Percentiles rank a stretch among this genome's conserved stretches.
Evolutionary conservation across 192 early-diverging fungal species (phyloP).

Genomic region (Gaertneriomyces sp.): DNA sequence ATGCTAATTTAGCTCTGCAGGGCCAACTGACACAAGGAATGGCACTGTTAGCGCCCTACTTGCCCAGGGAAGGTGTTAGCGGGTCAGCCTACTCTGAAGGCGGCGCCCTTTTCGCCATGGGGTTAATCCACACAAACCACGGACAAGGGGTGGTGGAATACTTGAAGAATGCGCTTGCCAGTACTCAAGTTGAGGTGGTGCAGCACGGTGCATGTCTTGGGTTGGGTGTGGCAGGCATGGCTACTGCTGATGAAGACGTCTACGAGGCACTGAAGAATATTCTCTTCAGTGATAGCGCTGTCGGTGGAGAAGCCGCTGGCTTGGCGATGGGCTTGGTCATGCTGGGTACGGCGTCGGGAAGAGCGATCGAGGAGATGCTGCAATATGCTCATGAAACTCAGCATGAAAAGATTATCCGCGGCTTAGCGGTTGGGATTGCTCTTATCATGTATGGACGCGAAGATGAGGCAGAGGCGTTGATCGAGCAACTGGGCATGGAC

Average conservation of each 20-base stretch:
- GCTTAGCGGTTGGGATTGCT: conserved; percentile 88
- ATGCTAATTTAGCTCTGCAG: conserved; percentile 23
- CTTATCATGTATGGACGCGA: conserved; percentile 97
- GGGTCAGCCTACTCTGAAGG: conserved; percentile 91
- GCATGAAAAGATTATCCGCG: conserved; percentile 99
- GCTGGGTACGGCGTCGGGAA: conserved; percentile 82
- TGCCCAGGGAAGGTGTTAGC: conserved; percentile 86
- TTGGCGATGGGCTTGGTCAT: conserved; percentile 95
- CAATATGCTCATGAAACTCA: conserved; percentile 97
- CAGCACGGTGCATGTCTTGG: conserved; percentile 97
- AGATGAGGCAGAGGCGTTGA: conserved; percentile 87
- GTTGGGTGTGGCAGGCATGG: conserved; percentile 95
- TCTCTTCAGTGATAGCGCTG: conserved; percentile 89
- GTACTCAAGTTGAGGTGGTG: conserved; percentile 79
- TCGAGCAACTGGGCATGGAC: conserved; percentile 79
- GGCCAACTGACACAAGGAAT: conserved; percentile 88
- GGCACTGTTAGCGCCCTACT: conserved; percentile 83
- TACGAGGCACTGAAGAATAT: conserved; percentile 85
- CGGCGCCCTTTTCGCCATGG: conserved; percentile 95
- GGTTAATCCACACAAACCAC: conserved; percentile 95
- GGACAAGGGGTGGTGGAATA: conserved; percentile 78
- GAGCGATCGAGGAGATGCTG: conserved; percentile 90
- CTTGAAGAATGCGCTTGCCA: conserved; percentile 74
- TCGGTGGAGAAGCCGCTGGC: conserved; percentile 96
- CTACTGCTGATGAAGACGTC: conserved; percentile 81